Evolutionary conservation across 202 grass and related monocot species (phyloP), one percentile per base, ranked within the genome.

Genomic region (Hordeum pubiflorum): DNA sequence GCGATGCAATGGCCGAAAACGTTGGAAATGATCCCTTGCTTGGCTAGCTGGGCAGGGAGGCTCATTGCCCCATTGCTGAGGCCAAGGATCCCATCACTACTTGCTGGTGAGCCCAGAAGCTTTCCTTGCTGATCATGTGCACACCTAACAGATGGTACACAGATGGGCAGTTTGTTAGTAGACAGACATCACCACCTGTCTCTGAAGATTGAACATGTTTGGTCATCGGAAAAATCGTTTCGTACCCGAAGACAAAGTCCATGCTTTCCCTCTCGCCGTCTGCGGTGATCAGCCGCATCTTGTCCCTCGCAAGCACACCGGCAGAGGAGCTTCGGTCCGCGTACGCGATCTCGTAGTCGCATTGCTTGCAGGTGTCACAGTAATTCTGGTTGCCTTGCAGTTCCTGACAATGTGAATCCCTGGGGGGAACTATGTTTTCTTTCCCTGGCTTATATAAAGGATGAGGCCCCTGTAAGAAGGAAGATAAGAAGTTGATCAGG

Each of bases 41-140:
- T 87, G 64, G 87, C 87, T 60, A 99, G 68, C 83, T 99, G 96
- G 75, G 89, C 69, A 57, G 90, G 84, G 57, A 99, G 87, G 69
- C 96, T 90, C 38, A 99, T 72, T 75, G 55, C 87, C 37, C 81
- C 70, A 22, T 77, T 89, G 65, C 87, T 88, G 31, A 99, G 87
- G 64, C 96, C 96, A 38, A 99, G 86, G 61, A 91, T 76, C 46
- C 96, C 96, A 58, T 99, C 96, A 46, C 83, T 89, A 59, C 83
- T 84, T 60, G 91, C 81, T 11, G 89, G 85, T 18, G 89, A 84
- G 18, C 80, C 65, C 34, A 90, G 29, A 76, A 96, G 87, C 69
- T 86, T 82, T 58, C 92, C 96, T 91, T 80, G 88, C 24, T 99
- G 96, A 59, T 96, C 85, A 69, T 99, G 89, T 31, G 85, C 93